Evolutionary conservation across 192 early-diverging fungal species (phyloP), one percentile per base, ranked within the genome.

Genomic region (Tieghemiomyces parasiticus): DNA sequence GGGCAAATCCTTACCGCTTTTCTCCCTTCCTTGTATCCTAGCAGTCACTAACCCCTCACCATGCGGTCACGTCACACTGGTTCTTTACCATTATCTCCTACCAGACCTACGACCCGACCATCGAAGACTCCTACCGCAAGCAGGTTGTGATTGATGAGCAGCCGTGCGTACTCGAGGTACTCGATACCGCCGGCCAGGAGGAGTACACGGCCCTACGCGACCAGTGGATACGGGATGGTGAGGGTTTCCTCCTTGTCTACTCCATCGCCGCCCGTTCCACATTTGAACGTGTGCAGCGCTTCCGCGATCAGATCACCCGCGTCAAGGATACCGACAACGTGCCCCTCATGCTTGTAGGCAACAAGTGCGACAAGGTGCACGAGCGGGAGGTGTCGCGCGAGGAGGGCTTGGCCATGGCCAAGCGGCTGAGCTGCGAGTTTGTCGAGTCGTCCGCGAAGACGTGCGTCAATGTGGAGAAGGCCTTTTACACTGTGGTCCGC

Each of bases 71-170:
- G n/a, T n/a, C n/a, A n/a, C n/a, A n/a, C n/a, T n/a, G n/a, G n/a
- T n/a, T n/a, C n/a, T n/a, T n/a, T n/a, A n/a, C n/a, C n/a, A n/a
- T n/a, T n/a, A n/a, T n/a, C n/a, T n/a, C n/a, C n/a, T n/a, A n/a
- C n/a, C n/a, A 86, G 78, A 96, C 90, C 65, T 99, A 96, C 66
- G 92, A 96, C 76, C 95, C 95, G 50, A 98, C 95, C 8, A 98
- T 95, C 61, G 95, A 99, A 73, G 95, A 95, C 71, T 93, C 89
- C 20, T 99, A 96, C 72, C 78, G 92, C 58, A 94, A 93, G 76
- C 92, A 96, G 73, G 92, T 96, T 13, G 93, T 93, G 35, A 90
- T 98, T 52, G 95, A 98, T 72, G 91, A 89, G 42, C 84, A 94
- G 69, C 89, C 91, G 62, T 98, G 93, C 71, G 90, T 96, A 67